phyloP scores from a whole-genome alignment of 2,329 filamentous ascomycete genomes.

The Calonectria pauciramosa region DNA sequence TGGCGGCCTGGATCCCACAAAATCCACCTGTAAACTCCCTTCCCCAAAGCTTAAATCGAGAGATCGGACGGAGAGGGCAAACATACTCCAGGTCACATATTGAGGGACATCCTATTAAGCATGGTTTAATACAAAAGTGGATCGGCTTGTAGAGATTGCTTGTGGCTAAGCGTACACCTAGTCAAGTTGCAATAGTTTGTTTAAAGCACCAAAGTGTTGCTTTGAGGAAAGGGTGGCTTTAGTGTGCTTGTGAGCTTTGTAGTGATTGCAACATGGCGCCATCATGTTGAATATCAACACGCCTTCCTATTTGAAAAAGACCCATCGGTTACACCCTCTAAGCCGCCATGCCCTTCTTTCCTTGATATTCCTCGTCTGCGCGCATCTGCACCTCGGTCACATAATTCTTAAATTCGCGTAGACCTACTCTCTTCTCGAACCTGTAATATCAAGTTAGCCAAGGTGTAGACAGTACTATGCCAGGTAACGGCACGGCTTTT shows the following conservation, averaged over 20 bases:
- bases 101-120: background rate
- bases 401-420: constrained; percentile 27
- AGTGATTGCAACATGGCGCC: background rate
- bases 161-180: background rate
- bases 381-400: constrained; percentile 32
- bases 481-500: too few species aligned
- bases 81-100: background rate
- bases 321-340: background rate
- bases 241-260: background rate
- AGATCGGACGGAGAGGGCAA: background rate
- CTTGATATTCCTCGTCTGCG: constrained; percentile 22
- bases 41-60: background rate
- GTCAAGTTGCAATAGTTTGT: too few species aligned
- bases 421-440: constrained; percentile 30
- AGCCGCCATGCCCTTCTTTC: background rate
- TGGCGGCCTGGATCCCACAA: background rate
- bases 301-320: too few species aligned
- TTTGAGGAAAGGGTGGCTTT: background rate
- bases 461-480: background rate
- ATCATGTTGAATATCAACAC: background rate
- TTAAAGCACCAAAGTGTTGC: too few species aligned
- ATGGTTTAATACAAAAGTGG: background rate
- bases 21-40: background rate
- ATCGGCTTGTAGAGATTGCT: background rate
- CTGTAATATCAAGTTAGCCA: background rate